These are phyloP conservation scores for Globisporangium heterothallicum DNA, from an alignment of 352 stramenopile species.

Conservation along the genomic window DNA sequence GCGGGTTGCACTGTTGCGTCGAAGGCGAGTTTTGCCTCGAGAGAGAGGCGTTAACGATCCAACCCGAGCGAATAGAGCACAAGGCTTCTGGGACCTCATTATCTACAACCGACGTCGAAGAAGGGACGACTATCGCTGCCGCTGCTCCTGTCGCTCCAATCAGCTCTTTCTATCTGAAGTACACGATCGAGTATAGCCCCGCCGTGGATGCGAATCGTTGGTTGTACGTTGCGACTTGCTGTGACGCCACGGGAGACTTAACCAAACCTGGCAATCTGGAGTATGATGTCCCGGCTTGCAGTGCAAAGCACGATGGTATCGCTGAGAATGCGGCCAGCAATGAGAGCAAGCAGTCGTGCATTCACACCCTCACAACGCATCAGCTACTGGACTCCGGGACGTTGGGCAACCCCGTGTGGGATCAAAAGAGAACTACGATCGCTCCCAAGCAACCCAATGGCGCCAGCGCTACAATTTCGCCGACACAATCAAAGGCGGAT, in stretches of 20 bases:
- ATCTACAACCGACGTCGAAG: too few species aligned
- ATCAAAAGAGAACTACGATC: not conserved
- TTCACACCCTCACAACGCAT: slow-evolving; percentile 9
- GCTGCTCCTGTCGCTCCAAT: not conserved
- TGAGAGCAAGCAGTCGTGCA: not conserved
- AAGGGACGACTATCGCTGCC: not conserved
- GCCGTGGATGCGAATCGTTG: slow-evolving; percentile 2
- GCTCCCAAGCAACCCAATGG: not conserved
- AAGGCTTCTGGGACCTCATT: too few species aligned
- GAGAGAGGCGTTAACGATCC: slow-evolving; percentile 4
- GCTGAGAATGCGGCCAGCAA: too few species aligned
- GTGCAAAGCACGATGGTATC: too few species aligned
- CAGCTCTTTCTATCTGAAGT: slow-evolving; percentile 10
- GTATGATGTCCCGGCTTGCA: slow-evolving; percentile 7
- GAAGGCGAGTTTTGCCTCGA: slow-evolving; percentile 10
- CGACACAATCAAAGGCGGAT: not conserved
- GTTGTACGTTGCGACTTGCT: slow-evolving; percentile 11
- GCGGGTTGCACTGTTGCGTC: slow-evolving; percentile 10
- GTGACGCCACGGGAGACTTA: slow-evolving; percentile 4
- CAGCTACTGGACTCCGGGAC: slow-evolving; percentile 6
- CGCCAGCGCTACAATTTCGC: not conserved
- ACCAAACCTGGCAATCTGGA: slow-evolving; percentile 5
- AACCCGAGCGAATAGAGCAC: not conserved
- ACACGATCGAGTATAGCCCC: slow-evolving; percentile 6
- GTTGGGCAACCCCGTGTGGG: slow-evolving; percentile 7